Evolutionary conservation across 2,329 filamentous ascomycete genomes (phyloP), one percentile per base, ranked within the genome.

Genomic region (Claviceps sp.): DNA sequence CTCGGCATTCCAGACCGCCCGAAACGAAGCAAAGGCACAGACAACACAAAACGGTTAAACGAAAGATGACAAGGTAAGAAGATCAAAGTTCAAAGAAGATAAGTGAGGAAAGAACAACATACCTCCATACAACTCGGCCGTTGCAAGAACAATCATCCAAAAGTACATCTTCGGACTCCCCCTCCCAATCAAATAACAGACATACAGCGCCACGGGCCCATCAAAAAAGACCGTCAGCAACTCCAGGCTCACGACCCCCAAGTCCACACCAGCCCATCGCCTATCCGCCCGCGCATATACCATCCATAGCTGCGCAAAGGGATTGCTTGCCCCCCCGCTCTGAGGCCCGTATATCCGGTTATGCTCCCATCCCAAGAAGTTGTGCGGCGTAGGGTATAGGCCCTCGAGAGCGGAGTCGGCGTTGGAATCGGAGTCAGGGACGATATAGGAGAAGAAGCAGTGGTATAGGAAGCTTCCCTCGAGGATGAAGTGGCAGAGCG

Each of bases 381-480:
- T 76, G 52, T 34, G 30, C 30, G 30, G 30, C 30, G 30, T 34
- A 3, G 30, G 10, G 10, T 34, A 34, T 11, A 34, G 10, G 30
- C 30, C 30, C 30, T 34, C 4, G 10, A 34, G 30, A 34, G 30
- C 30, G 10, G 30, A 34, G 30, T 34, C 10, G 10, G 30, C 30
- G 30, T 34, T 4, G 30, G 30, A 34, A 10, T 34, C 24, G 24
- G 6, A 76, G 72, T 26, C 75, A 38, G 74, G 71, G 55, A 75
- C 75, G 51, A 70, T 64, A 19, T 56, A 71, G 30, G 30, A 73
- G 76, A 89, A 91, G 77, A 97, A 94, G 73, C 88, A 95, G 71
- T 95, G 88, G 75, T 89, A 96, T 24, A 96, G 81, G 30, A 89
- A 97, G 62, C 82, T 85, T 51, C 89, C 90, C 71, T 97, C 91